Evolutionary conservation across 2,329 filamentous ascomycete species (phyloP).

Genomic region (Arthrobotrys pseudoclavata): DNA sequence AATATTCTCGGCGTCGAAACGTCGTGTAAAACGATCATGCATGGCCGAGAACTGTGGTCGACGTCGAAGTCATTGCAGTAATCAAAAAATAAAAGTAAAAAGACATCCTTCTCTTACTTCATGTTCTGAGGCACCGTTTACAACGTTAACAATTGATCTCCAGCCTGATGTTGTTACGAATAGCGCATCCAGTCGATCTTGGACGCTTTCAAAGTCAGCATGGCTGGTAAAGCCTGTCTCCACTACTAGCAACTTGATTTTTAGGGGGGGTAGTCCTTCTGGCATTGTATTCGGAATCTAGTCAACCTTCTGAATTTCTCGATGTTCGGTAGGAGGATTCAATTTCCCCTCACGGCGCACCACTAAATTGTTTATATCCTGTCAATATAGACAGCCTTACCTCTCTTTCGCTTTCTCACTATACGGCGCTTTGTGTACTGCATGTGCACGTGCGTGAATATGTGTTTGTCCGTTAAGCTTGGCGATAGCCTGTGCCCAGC

Average conservation of each 20-base stretch:
- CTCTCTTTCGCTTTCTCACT: background rate
- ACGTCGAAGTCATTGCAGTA: too few species aligned
- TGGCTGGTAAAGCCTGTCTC: background rate
- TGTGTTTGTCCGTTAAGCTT: too few species aligned
- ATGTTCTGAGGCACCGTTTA: background rate
- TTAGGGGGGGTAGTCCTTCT: background rate
- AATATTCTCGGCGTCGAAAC: too few species aligned
- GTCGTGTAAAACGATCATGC: too few species aligned
- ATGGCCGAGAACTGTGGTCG: too few species aligned
- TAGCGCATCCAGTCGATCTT: background rate
- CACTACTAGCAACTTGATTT: background rate
- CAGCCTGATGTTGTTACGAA: background rate
- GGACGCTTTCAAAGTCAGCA: background rate
- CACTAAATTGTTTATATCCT: background rate
- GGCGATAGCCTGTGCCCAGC: too few species aligned
- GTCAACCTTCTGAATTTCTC: background rate
- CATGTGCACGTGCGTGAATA: too few species aligned
- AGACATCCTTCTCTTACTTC: background rate
- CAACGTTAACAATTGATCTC: background rate
- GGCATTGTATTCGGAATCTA: background rate
- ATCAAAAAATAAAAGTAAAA: too few species aligned
- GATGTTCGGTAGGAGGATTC: background rate
- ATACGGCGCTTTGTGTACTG: too few species aligned
- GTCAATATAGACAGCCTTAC: conserved; percentile 1
- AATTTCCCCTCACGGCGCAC: background rate